Evolutionary conservation across 768 basidiomycete genomes (phyloP), one percentile per base, ranked within the genome.

Genomic region (Russula ochroleuca): DNA sequence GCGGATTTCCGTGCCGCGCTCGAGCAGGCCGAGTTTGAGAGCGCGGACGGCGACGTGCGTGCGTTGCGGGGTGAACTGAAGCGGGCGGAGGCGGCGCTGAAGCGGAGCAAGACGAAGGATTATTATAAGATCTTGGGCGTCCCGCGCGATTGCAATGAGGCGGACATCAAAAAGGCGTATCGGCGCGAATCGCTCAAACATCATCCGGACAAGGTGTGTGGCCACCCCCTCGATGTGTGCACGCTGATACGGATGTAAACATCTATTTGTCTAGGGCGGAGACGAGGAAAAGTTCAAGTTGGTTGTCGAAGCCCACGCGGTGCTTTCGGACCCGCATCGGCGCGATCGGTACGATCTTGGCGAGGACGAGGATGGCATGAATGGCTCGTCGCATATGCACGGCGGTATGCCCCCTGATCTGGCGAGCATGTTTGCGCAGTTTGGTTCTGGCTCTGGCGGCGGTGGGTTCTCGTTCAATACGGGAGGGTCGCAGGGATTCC

Each of bases 241-340:
- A 10, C 7, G 35, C 35, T 35, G 35, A 35, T 35, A 35, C 35
- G 35, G 35, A 35, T 35, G 35, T 35, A 8, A 35, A 35, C 35
- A 8, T 5, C 28, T 28, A 2, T 35, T 35, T 35, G 6, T 33
- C 9, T 23, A 92, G 86, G 94, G 95, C 31, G 95, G 95, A 33
- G 92, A 94, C 72, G 94, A 96, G 70, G 96, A 97, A 72, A 90
- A 92, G 69, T 98, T 98, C 83, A 97, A 98, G 75, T 81, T 93
- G 23, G 86, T 92, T 35, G 84, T 79, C 0, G 93, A 94, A 74
- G 90, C 92, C 2, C 81, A 94, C 66, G 82, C 84, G 9, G 87
- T 94, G 4, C 84, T 94, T 2, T 92, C 90, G 0, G 93, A 94
- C 68, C 81, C 90, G 1, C 78, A 77, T 13, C 78, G 86, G 49